Percentiles rank a stretch among this genome's conserved stretches.
Evolutionary conservation across 495 filamentous ascomycete genomes (phyloP).

Genomic region (Hypoxylon perforatum): DNA sequence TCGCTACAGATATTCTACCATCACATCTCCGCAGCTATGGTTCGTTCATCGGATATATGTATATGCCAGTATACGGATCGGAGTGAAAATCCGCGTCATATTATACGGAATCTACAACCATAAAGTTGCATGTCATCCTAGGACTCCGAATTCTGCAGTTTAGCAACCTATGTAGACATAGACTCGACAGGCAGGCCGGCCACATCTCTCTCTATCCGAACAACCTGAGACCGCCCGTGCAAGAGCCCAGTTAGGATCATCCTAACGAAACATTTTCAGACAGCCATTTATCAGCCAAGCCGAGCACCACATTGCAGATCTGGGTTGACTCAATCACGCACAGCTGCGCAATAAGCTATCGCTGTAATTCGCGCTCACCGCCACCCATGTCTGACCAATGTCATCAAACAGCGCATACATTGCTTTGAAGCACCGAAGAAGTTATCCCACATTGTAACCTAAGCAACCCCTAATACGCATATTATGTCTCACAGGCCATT

Average conservation of each 20-base stretch:
- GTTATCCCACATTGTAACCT: not conserved
- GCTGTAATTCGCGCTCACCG: slow-evolving; percentile 20
- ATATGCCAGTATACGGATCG: too few relatives aligned
- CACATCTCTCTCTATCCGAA: not conserved
- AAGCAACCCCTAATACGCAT: not conserved
- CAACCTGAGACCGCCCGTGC: too few relatives aligned
- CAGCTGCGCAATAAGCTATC: slow-evolving; percentile 1
- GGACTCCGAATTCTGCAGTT: too few relatives aligned
- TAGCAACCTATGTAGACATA: too few relatives aligned
- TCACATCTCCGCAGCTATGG: too few relatives aligned
- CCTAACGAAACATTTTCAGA: not conserved
- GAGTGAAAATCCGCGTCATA: too few relatives aligned
- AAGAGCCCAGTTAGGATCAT: too few relatives aligned
- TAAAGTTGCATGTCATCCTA: too few relatives aligned
- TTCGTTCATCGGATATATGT: too few relatives aligned
- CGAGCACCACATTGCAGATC: not conserved
- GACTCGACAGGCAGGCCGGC: too few relatives aligned
- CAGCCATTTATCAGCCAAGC: not conserved
- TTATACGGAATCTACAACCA: not conserved
- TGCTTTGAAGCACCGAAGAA: not conserved
- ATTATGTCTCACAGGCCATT: too few relatives aligned
- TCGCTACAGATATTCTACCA: too few relatives aligned
- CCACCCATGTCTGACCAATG: slow-evolving; percentile 10
- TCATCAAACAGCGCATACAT: slow-evolving; percentile 27
- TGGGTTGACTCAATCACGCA: slow-evolving; percentile 1